Evolutionary conservation across 2,329 filamentous ascomycete genomes (phyloP), one percentile per base, ranked within the genome.

Genomic region (Nemania bipapillata): DNA sequence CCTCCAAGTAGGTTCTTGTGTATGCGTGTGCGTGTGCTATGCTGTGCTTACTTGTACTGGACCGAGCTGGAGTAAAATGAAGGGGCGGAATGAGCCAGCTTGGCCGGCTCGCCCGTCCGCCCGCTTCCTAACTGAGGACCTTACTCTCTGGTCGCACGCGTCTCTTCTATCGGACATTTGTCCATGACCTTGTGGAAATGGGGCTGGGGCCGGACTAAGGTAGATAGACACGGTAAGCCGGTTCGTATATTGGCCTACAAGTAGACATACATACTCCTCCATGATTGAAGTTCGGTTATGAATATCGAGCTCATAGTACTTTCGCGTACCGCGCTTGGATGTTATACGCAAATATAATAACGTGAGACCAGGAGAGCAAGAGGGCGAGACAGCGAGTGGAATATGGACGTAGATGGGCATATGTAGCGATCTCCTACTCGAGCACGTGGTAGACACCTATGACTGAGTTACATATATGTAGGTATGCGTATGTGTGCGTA

Each of bases 361-460:
- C n/a, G n/a, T n/a, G n/a, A n/a, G n/a, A n/a, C n/a, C 30, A 32
- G 30, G 30, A 4, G 30, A 32, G 9, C 30, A 9, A 32, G 30
- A 4, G 30, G 9, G 30, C 30, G 30, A 32, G 30, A 32, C 4
- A 32, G 30, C 30, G 30, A 32, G 30, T 32, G 30, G 9, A n/a
- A 17, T 7, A 4, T 40, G 40, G 40, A n/a, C 40, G 40, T n/a
- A 45, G 12, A 45, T 7, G 40, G 40, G 3, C 17, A n/a, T 17
- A 47, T 35, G 56, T 49, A 35, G 40, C 26, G 26, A 26, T 24
- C 28, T 50, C 47, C 35, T 22, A 22, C 22, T 53, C 22, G 11
- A 52, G 65, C 65, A 67, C 65, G 65, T 63, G 65, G 65, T 35
- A 22, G 54, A 45, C 47, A 8, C 26, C 24, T 50, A 22, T 50